A percentile compares a stretch with the other conserved stretches of the same genome.
Conservation (phyloP, 192 early-diverging fungal species). For the Podila epigama region DNA sequence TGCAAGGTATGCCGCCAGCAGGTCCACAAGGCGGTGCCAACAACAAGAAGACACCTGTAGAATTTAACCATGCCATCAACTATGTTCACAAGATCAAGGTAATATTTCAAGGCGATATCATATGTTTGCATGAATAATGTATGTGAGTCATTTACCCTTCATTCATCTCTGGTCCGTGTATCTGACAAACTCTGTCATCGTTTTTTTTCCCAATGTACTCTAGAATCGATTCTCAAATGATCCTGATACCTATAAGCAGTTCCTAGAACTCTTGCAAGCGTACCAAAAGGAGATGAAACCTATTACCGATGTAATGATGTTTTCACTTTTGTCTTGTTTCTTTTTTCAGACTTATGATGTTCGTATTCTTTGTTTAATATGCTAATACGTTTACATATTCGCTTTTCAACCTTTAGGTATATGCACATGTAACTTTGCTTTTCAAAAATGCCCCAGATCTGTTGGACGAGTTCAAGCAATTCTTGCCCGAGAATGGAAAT, state of each 20-base stretch:
- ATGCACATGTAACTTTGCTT: constrained; percentile 90
- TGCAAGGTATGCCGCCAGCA: constrained; percentile 19
- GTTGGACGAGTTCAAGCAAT: constrained; percentile 98
- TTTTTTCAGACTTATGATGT: not conserved
- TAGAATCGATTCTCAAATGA: constrained; percentile 91
- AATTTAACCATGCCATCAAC: constrained; percentile 98
- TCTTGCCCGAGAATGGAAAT: constrained; percentile 89
- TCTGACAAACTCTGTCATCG: no score
- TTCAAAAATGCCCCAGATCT: constrained; percentile 90
- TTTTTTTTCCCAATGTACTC: no score
- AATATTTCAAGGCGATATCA: constrained; percentile 9
- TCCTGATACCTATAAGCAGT: constrained; percentile 97
- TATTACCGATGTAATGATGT: constrained; percentile 80
- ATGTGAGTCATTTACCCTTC: no score
- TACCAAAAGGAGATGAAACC: constrained; percentile 97
- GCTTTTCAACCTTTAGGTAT: no score
- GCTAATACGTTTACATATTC: no score
- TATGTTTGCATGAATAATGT: not conserved
- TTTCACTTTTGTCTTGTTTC: not conserved
- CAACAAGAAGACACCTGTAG: constrained; percentile 77
- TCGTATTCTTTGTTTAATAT: no score
- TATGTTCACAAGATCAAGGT: constrained; percentile 99
- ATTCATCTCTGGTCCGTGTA: no score
- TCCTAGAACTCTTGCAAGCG: constrained; percentile 96
- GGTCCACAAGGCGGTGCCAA: constrained; percentile 44